Percentiles rank a stretch among this genome's conserved stretches.
Conservation (phyloP, 768 basidiomycete genomes). For the Suillus variegatus region DNA sequence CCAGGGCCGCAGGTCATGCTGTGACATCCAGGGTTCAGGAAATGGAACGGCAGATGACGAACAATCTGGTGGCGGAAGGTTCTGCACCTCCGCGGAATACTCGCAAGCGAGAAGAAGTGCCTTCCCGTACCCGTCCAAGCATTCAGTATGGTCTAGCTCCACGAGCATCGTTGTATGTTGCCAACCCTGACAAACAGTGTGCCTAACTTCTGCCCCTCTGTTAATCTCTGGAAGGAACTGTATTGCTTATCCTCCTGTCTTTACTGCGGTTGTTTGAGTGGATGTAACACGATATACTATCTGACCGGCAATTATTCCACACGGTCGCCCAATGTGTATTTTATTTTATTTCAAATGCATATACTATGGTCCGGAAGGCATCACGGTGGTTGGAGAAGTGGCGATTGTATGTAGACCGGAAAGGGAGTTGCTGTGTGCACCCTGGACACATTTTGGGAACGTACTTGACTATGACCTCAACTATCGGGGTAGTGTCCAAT, state of each 20-base stretch:
- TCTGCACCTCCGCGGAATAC: constrained; percentile 39
- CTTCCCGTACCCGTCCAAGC: constrained; percentile 38
- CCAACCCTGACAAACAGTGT: constrained; percentile 58
- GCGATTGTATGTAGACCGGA: neutral
- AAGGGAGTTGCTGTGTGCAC: neutral
- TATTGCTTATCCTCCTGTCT: constrained; percentile 5
- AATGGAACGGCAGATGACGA: constrained; percentile 62
- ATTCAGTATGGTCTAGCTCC: constrained; percentile 69
- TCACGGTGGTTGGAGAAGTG: neutral
- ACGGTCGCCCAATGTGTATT: neutral
- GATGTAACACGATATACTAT: neutral
- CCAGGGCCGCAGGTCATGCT: constrained; percentile 14
- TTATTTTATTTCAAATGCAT: neutral
- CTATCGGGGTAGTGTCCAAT: neutral
- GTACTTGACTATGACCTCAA: neutral
- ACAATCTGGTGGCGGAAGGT: constrained; percentile 45
- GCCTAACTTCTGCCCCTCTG: constrained; percentile 13
- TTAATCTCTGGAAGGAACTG: constrained; percentile 16
- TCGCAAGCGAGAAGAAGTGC: constrained; percentile 43
- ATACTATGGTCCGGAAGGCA: neutral
- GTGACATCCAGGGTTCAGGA: constrained; percentile 57
- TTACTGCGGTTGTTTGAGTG: constrained; percentile 1
- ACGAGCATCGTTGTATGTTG: constrained; percentile 64
- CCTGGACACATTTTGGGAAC: neutral
- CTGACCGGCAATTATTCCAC: neutral